These are phyloP conservation scores for Trichoderma aggressivum DNA, from an alignment of 2,329 filamentous ascomycete genomes.

Conservation along the genomic window DNA sequence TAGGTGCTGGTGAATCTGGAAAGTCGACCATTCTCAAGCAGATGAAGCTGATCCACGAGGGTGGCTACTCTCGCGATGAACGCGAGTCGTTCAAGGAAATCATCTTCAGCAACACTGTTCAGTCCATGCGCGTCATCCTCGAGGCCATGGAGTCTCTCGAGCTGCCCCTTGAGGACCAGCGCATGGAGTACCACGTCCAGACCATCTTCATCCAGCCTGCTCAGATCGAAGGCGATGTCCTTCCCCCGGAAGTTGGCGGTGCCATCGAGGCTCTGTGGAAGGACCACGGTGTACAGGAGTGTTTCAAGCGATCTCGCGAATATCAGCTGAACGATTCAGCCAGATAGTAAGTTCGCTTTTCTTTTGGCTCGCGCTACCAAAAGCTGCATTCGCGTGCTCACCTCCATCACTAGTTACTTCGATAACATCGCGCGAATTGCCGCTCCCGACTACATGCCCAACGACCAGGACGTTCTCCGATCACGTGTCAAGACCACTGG, in stretches of 20 bases:
- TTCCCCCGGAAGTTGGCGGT: constrained; percentile 90
- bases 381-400: not conserved
- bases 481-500: constrained; percentile 97
- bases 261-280: constrained; percentile 93
- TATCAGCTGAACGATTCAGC: constrained; percentile 97
- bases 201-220: constrained; percentile 98
- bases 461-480: constrained; percentile 89
- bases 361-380: not conserved
- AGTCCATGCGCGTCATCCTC: constrained; percentile 67
- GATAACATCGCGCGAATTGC: constrained; percentile 91
- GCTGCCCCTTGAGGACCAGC: constrained; percentile 83
- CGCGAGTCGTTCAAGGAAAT: constrained; percentile 68
- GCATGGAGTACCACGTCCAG: constrained; percentile 95
- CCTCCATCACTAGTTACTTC: constrained; percentile 70
- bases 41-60: constrained; percentile 99
- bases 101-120: constrained; percentile 68
- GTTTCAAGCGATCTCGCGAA: constrained; percentile 92
- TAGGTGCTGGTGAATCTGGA: constrained; percentile 89
- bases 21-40: constrained; percentile 98
- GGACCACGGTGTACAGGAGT: constrained; percentile 87
- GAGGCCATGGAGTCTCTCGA: constrained; percentile 67
- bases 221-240: constrained; percentile 91
- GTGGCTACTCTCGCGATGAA: constrained; percentile 92
- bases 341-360: constrained; percentile 71
- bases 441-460: constrained; percentile 87